Evolutionary conservation across 2,329 filamentous ascomycete genomes (phyloP).

Genomic region (Botrytis elliptica): DNA sequence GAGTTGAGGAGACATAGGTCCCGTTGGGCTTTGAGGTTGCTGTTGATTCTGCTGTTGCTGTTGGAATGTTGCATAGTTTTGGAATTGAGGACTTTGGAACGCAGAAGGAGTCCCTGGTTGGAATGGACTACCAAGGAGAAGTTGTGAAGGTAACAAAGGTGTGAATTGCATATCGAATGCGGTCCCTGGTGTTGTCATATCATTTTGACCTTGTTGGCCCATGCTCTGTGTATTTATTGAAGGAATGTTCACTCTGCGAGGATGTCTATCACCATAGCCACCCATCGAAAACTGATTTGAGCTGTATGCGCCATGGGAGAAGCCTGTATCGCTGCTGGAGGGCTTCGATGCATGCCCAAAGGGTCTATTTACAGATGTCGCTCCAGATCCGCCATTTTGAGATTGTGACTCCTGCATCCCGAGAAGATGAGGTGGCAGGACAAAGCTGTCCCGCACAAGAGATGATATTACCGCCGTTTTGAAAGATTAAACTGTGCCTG

Average conservation of each 20-base stretch:
- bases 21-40: conserved; percentile 69
- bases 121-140: conserved; percentile 93
- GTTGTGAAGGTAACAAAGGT: conserved; percentile 87
- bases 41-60: conserved; percentile 48
- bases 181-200: conserved; percentile 83
- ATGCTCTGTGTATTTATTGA: conserved; percentile 84
- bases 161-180: conserved; percentile 99
- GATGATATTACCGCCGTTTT: conserved; percentile 82
- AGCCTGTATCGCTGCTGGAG: conserved; percentile 80
- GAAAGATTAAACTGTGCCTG: conserved; percentile 54
- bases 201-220: conserved; percentile 53
- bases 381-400: conserved; percentile 54
- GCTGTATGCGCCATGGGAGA: conserved; percentile 88
- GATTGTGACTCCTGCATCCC: conserved; percentile 87
- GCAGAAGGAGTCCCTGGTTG: conserved; percentile 89
- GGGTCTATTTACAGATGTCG: conserved; percentile 59
- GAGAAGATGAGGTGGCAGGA: conserved; percentile 79
- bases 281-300: conserved; percentile 71
- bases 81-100: conserved; percentile 89
- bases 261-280: conserved; percentile 83
- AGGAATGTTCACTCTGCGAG: conserved; percentile 81
- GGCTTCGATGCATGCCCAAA: conserved; percentile 74
- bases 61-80: conserved; percentile 76
- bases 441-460: conserved; percentile 76
- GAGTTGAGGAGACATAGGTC: conserved; percentile 76